Evolutionary conservation across 352 stramenopile genomes (phyloP), one percentile per base, ranked within the genome.

Genomic region (Pythium monospermum): DNA sequence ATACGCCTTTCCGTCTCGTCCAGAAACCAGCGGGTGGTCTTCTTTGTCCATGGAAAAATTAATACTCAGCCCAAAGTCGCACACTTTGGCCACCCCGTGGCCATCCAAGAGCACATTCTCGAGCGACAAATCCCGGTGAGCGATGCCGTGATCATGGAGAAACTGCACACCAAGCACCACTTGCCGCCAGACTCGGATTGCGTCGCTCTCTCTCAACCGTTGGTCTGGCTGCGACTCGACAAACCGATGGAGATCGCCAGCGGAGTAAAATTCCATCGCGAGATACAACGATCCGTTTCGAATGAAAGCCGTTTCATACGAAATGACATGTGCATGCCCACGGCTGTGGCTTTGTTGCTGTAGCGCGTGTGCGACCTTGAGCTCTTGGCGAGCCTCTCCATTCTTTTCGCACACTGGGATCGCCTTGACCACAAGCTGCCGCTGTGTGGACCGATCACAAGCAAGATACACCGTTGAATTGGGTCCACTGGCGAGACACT

Each of bases 31-130:
- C n/a, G n/a, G n/a, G n/a, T n/a, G n/a, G n/a, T 83, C 74, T 2
- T 33, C 50, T 13, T 68, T 74, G 8, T 63, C 47, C 25, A 61
- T 40, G 8, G 60, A 53, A 10, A 72, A 66, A 21, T 69, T 59
- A 10, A 66, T 66, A 42, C 73, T 83, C 11, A 87, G 59, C 0
- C 73, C 76, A 65, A 87, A 87, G 59, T 85, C 76, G 43, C 71
- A 83, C 41, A 84, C 55, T 52, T 79, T 83, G 52, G 63, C 64
- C 3, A 35, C 32, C 3, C 60, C 47, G 42, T 53, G 45, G n/a
- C n/a, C n/a, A 6, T 79, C 68, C 1, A 85, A 57, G 39, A 85
- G 42, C 39, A 83, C 68, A 42, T 85, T 85, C 67, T 85, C 73
- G 4, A 85, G 64, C 32, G 73, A 82, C 15, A 86, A 26, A 28